Conservation (phyloP, 2,329 filamentous ascomycete species). For the Fusarium abutilonis region DNA sequence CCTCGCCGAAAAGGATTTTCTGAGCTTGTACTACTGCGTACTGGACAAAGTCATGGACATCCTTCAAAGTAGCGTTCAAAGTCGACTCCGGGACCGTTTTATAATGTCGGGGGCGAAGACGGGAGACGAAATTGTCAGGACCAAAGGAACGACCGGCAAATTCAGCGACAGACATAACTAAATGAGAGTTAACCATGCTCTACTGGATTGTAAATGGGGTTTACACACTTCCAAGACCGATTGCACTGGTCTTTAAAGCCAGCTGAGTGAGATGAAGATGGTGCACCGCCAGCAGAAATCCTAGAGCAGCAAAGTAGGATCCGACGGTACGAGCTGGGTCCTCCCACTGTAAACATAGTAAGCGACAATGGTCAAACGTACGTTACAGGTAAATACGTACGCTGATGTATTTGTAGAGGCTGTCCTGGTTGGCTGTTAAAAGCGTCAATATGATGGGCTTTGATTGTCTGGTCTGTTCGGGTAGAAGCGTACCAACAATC, state of each 20-base stretch:
- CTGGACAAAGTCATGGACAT: slow-evolving; percentile 36
- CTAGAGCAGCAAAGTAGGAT: slow-evolving; percentile 31
- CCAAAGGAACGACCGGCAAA: slow-evolving; percentile 32
- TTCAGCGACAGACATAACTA: slow-evolving; percentile 30
- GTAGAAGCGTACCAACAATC: slow-evolving; percentile 22
- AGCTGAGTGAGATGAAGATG: slow-evolving; percentile 35
- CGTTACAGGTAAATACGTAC: not conserved
- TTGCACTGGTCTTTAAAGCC: slow-evolving; percentile 21
- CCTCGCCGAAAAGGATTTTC: slow-evolving; percentile 24
- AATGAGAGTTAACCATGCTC: not conserved
- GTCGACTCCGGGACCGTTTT: slow-evolving; percentile 34
- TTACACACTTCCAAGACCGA: slow-evolving; percentile 30
- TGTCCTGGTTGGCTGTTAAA: slow-evolving; percentile 31
- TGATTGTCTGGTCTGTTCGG: not conserved
- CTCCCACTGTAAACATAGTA: slow-evolving; percentile 23
- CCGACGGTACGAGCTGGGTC: slow-evolving; percentile 36
- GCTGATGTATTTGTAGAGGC: slow-evolving; percentile 41
- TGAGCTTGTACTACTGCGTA: slow-evolving; percentile 26
- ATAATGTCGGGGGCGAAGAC: slow-evolving; percentile 35
- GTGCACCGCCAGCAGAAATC: slow-evolving; percentile 28
- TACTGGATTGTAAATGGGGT: accelerated
- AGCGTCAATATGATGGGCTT: not conserved
- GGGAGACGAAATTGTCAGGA: slow-evolving; percentile 29
- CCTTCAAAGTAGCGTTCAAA: slow-evolving; percentile 33
- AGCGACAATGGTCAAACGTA: not conserved